Conservation (phyloP, 1,139 yeast genomes). For the Candida glucosophila region DNA sequence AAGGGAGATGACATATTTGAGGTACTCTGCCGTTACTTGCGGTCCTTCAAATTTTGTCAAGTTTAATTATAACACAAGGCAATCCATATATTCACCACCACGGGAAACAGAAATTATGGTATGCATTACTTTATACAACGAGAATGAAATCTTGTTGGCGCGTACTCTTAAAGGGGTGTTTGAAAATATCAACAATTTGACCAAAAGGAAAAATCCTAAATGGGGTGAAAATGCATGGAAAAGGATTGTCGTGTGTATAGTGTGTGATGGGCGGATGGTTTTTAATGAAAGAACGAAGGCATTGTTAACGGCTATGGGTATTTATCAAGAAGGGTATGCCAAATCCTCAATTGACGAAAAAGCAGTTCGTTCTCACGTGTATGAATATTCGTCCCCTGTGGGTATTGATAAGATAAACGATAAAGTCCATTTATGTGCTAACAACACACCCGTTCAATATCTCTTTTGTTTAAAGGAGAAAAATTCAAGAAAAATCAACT, state of each 20-base stretch:
- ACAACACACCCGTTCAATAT: slow-evolving; percentile 63
- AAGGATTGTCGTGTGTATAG: slow-evolving; percentile 63
- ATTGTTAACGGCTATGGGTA: slow-evolving; percentile 63
- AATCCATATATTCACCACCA: slow-evolving; percentile 55
- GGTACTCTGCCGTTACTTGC: slow-evolving; percentile 77
- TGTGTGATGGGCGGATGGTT: slow-evolving; percentile 71
- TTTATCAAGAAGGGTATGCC: slow-evolving; percentile 77
- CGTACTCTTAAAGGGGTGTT: slow-evolving; percentile 72
- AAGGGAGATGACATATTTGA: slow-evolving; percentile 67
- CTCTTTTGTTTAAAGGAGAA: slow-evolving; percentile 71
- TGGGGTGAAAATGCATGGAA: slow-evolving; percentile 86
- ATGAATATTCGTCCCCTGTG: slow-evolving; percentile 73
- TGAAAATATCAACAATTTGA: slow-evolving; percentile 59
- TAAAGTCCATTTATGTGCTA: slow-evolving; percentile 45
- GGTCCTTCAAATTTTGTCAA: slow-evolving; percentile 57
- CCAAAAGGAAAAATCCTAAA: slow-evolving; percentile 46
- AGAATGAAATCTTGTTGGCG: slow-evolving; percentile 64
- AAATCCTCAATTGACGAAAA: slow-evolving; percentile 66
- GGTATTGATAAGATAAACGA: slow-evolving; percentile 61
- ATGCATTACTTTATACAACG: slow-evolving; percentile 75
- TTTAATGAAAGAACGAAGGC: slow-evolving; percentile 58
- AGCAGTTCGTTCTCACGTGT: slow-evolving; percentile 63
- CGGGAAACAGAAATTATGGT: slow-evolving; percentile 67
- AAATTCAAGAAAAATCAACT: slow-evolving; percentile 67
- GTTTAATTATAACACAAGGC: slow-evolving; percentile 59